Evolutionary conservation across 202 grass and related monocot species (phyloP).

Genomic region (Cymbopogon flexuosus): DNA sequence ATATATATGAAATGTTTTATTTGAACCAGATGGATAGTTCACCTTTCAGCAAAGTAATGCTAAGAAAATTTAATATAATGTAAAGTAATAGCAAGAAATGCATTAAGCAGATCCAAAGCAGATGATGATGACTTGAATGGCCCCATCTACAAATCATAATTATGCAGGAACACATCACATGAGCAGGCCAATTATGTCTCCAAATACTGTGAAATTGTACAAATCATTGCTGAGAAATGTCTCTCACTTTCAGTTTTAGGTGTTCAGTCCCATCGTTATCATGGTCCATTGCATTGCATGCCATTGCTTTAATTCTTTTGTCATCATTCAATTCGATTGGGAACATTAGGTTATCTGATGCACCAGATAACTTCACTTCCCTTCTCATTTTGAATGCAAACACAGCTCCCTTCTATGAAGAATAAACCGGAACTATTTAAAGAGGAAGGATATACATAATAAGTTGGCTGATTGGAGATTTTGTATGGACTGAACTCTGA

Average conservation of each 20-base stretch:
- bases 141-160: neutral
- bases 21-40: neutral
- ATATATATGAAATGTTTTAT: neutral
- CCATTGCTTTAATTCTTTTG: neutral
- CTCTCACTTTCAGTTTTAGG: neutral
- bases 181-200: neutral
- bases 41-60: constrained; percentile 13
- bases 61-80: neutral
- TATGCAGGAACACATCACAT: constrained; percentile 18
- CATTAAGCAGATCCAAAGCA: neutral
- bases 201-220: neutral
- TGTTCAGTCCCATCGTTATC: neutral
- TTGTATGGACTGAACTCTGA: neutral
- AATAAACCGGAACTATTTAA: neutral
- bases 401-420: neutral
- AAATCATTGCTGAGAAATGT: neutral
- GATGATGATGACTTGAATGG: neutral
- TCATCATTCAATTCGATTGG: neutral
- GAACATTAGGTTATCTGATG: neutral
- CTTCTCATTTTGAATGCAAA: neutral
- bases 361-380: neutral
- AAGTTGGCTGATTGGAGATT: neutral
- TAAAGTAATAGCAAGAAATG: neutral
- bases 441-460: neutral
- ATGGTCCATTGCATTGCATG: neutral